These are phyloP conservation scores for Sextonia rubra DNA, from an alignment of 164 flowering plant species.

Conservation along the genomic window DNA sequence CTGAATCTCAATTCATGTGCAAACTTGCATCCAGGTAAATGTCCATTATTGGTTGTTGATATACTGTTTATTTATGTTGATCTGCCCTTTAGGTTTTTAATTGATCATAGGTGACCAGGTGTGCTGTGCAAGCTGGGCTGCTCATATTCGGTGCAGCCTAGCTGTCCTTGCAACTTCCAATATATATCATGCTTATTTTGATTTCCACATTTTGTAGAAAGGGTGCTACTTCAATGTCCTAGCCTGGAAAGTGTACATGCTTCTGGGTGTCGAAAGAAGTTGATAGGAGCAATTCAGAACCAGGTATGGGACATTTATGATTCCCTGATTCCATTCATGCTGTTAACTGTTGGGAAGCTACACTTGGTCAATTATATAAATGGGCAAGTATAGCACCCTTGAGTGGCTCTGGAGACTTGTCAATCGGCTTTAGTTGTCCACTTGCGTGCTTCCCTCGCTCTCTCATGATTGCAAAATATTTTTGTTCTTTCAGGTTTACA, in stretches of 20 bases:
- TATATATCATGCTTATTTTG: not conserved
- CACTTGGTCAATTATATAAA: not conserved
- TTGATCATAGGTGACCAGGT: no score
- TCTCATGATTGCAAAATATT: not conserved
- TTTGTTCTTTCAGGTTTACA: slow-evolving; percentile 38
- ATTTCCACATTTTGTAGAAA: slow-evolving; percentile 36
- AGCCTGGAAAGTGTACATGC: slow-evolving; percentile 77
- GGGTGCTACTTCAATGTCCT: slow-evolving; percentile 79
- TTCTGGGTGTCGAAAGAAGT: slow-evolving; percentile 56
- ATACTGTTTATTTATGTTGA: not conserved
- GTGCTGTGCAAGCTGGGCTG: no score
- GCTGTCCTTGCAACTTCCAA: no score
- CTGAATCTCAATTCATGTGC: slow-evolving; percentile 78
- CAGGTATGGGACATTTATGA: slow-evolving; percentile 47
- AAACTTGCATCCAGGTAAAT: slow-evolving; percentile 84
- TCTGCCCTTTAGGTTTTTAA: no score
- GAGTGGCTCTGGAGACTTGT: no score
- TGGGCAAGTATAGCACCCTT: no score
- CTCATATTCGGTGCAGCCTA: no score
- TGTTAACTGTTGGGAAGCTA: not conserved
- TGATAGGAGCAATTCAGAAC: slow-evolving; percentile 49
- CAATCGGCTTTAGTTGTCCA: not conserved
- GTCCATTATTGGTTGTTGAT: not conserved
- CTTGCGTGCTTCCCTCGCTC: not conserved
- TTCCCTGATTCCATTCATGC: not conserved